Percentiles rank a stretch among this genome's conserved stretches.
Conservation (phyloP, 208 protist species). For the Acanthamoeba castellanii region DNA sequence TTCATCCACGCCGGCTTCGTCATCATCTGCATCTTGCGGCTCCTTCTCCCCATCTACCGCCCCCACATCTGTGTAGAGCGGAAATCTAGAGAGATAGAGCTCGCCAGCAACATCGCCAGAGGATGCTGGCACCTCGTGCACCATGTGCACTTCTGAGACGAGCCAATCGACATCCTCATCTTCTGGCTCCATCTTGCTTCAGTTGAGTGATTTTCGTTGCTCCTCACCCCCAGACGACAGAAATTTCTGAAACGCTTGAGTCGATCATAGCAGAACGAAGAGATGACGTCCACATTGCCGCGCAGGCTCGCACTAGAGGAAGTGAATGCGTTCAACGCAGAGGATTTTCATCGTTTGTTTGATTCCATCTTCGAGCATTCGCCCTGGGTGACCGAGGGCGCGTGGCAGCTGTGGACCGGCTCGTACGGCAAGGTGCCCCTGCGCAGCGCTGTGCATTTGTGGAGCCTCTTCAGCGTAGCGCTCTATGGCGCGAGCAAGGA, state of each 20-base stretch:
- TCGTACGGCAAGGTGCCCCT: background rate
- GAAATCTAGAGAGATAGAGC: background rate
- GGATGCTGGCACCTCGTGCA: background rate
- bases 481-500: background rate
- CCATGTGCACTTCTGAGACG: conserved; percentile 17
- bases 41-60: background rate
- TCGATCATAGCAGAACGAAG: too few species aligned
- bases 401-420: background rate
- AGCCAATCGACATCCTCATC: background rate
- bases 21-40: background rate
- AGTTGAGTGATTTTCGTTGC: too few species aligned
- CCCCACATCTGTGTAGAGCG: background rate
- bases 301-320: background rate
- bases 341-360: background rate
- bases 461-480: background rate
- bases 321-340: background rate
- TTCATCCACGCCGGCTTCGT: background rate
- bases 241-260: too few species aligned
- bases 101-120: background rate
- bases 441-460: conserved; percentile 33
- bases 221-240: too few species aligned
- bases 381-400: conserved; percentile 28
- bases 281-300: background rate
- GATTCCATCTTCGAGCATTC: conserved; percentile 21
- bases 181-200: background rate